A percentile compares a stretch with the other conserved stretches of the same genome.
phyloP scores from a whole-genome alignment of 129 eudicot species.

The Tanacetum coccineum region DNA sequence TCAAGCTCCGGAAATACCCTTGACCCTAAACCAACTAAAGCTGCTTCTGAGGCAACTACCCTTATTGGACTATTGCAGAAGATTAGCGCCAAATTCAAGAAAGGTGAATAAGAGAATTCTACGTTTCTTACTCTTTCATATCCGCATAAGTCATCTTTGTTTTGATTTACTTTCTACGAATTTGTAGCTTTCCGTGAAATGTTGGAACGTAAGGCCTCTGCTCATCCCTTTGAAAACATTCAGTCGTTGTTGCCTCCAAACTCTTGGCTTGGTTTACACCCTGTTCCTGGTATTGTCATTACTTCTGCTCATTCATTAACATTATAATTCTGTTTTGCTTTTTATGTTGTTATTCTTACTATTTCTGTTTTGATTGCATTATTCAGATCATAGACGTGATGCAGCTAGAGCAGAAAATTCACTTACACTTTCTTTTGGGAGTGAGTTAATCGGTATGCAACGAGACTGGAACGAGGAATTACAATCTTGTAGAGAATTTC shows the following conservation, averaged over 20 bases:
- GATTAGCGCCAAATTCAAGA: slow-evolving; percentile 88
- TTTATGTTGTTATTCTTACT: not conserved
- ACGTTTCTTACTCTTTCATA: not conserved
- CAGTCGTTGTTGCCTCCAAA: slow-evolving; percentile 88
- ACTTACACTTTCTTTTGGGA: slow-evolving; percentile 88
- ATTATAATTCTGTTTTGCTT: not conserved
- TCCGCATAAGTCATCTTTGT: slow-evolving; percentile 1
- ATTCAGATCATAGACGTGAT: slow-evolving; percentile 85
- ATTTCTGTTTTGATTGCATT: slow-evolving; percentile 7
- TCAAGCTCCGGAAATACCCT: slow-evolving; percentile 72
- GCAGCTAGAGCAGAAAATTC: slow-evolving; percentile 97
- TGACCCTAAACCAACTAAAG: slow-evolving; percentile 75
- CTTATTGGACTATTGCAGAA: slow-evolving; percentile 87
- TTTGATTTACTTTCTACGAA: slow-evolving; percentile 8
- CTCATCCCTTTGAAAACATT: slow-evolving; percentile 99
- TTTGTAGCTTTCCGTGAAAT: slow-evolving; percentile 86
- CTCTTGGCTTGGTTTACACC: slow-evolving; percentile 87
- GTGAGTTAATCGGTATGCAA: slow-evolving; percentile 99
- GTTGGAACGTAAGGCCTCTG: slow-evolving; percentile 85
- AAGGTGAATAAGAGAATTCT: slow-evolving; percentile 47
- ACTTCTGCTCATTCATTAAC: not conserved
- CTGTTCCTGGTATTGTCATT: slow-evolving; percentile 69
- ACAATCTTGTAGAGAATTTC: slow-evolving; percentile 97
- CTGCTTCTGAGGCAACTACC: slow-evolving; percentile 79
- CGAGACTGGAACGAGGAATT: slow-evolving; percentile 99